Evolutionary conservation across 192 early-diverging fungal genomes (phyloP), one percentile per base, ranked within the genome.

Genomic region (Chytriomyces sp.): DNA sequence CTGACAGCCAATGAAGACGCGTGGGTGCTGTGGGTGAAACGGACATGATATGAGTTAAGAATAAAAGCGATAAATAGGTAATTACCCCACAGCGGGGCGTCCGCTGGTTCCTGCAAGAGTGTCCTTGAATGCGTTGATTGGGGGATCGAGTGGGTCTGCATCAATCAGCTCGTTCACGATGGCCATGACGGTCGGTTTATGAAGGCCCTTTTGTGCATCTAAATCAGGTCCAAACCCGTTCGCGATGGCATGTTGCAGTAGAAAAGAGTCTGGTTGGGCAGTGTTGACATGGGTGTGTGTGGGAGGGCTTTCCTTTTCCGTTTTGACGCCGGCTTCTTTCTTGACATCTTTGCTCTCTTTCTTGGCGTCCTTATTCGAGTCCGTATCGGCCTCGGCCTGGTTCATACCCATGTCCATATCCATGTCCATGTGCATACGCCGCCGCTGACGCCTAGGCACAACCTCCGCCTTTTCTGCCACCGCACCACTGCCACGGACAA

Each of bases 131-230:
- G 76, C 76, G 13, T 46, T 57, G 46, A 35, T 46, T 9, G 76
- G 76, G 16, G 76, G 66, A 7, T 77, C 66, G 1, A 16, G 28
- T 18, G 65, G 50, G 7, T 47, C 7, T 10, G 43, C 24, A n/a
- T 77, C 76, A 5, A 77, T 28, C 3, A 77, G 53, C 6, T 45
- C 16, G 2, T 59, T 59, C n/a, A 77, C 67, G 45, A 77, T 69
- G 16, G 26, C 50, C 7, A 65, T 48, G 50, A 77, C 46, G 5
- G 45, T 9, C 3, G 23, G 44, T 9, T 20, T 13, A 35, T 72
- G n/a, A 18, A 69, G 46, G 11, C 43, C 35, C 45, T 11, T 10
- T n/a, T 62, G 23, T 18, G 59, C 26, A 35, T 60, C 59, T 11
- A 70, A 28, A 20, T 61, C 60, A 11, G 60, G 59, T 10, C 18